These are phyloP conservation scores for Candida nitratophila DNA, from an alignment of 805 yeast species.

Conservation along the genomic window DNA sequence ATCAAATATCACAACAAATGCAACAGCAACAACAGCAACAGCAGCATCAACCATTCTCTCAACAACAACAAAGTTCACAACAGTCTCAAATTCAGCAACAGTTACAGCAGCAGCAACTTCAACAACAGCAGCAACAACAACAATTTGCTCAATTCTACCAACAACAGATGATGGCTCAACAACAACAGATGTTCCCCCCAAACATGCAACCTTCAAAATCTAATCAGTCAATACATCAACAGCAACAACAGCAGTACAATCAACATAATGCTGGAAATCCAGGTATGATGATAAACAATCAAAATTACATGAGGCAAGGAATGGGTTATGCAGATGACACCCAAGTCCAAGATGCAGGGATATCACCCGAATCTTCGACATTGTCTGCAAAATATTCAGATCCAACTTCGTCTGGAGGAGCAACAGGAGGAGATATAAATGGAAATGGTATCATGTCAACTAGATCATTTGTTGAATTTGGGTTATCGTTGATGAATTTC, in stretches of 20 bases:
- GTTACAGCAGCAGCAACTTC: background rate
- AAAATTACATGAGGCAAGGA: no score
- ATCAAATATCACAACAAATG: background rate
- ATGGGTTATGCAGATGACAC: no score
- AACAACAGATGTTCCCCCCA: background rate
- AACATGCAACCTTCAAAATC: background rate
- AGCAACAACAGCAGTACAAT: background rate
- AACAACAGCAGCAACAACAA: background rate
- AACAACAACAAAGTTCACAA: background rate
- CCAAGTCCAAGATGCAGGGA: no score
- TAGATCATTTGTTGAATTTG: background rate
- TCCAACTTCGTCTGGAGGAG: no score
- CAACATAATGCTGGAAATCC: no score
- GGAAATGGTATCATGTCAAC: background rate
- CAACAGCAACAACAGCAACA: background rate
- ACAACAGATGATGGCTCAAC: background rate
- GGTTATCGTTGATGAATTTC: slow-evolving; percentile 1
- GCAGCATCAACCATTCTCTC: background rate
- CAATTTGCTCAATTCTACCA: background rate
- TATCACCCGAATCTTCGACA: no score
- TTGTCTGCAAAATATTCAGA: no score
- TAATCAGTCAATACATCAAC: background rate
- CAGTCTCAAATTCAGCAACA: background rate
- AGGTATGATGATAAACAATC: no score
- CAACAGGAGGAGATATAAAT: background rate